Percentiles rank a stretch among this genome's conserved stretches.
Conservation (phyloP, 768 basidiomycete species). For the Myochromella boudieri region DNA sequence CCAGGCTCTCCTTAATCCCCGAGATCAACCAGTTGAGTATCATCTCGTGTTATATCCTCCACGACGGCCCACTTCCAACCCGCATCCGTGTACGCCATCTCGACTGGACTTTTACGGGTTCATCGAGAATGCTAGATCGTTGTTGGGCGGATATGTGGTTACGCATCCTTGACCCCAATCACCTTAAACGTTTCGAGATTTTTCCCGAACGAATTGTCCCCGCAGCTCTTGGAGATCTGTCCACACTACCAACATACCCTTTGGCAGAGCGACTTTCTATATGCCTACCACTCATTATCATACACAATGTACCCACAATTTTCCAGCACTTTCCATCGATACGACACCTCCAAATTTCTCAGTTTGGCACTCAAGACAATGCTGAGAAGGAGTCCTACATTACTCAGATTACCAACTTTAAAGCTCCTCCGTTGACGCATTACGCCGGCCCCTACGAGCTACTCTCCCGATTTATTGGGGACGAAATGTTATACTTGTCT, state of each 20-base stretch:
- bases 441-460: conserved; percentile 6
- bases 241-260: neutral
- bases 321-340: conserved; percentile 1
- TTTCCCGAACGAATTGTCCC: neutral
- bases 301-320: neutral
- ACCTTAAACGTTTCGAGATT: neutral
- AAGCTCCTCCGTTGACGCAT: neutral
- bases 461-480: too few relatives aligned
- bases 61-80: neutral
- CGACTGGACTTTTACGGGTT: neutral
- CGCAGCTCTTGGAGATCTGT: neutral
- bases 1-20: neutral
- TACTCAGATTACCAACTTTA: neutral
- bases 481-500: neutral
- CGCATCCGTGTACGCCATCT: neutral
- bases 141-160: conserved; percentile 1
- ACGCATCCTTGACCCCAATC: neutral
- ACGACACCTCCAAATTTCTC: neutral
- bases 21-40: neutral
- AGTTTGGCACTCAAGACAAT: too few relatives aligned
- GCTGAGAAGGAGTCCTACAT: neutral
- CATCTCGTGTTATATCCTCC: neutral
- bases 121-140: neutral
- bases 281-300: neutral
- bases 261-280: neutral